Evolutionary conservation across 2,329 filamentous ascomycete species (phyloP), one percentile per base, ranked within the genome.

Genomic region (Calonectria honghensis): DNA sequence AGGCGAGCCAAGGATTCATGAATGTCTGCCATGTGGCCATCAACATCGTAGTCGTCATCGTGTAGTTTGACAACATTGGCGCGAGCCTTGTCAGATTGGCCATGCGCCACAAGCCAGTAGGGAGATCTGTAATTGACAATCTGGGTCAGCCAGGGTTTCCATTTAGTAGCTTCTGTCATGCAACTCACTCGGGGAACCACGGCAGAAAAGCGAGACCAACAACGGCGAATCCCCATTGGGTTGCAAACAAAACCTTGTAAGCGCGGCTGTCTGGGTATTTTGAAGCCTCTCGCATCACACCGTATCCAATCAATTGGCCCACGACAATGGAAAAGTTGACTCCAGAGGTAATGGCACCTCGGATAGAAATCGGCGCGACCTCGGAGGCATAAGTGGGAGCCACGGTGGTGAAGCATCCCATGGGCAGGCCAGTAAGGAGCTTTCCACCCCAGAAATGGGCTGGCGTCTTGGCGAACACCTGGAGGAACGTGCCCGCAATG

Each of bases 91-190:
- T 82, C 78, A 31, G 73, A 51, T 6, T 78, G 75, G 7, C 78
- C 80, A 50, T 83, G 81, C 2, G 82, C 80, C 3, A 84, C 76
- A 16, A 84, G 81, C 82, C 81, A 84, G 54, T 83, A 83, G 4
- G 83, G 83, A 16, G 61, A 65, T 6, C 61, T 65, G 31, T 1
- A 35, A 35, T 61, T 24, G 32, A 14, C 13, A 14, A 61, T 18
- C 4, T 9, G 7, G 1, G 57, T 61, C n/a, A 61, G 57, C 24
- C 11, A 54, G 24, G 9, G 2, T 37, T 37, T 16, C 4, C 6
- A 7, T 57, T 20, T 2, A 10, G 14, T n/a, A 24, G 32, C 31
- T 20, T 31, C 6, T 3, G 29, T 9, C 0, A n/a, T 48, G n/a
- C 3, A 4, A 65, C 61, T 13, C 77, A 82, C 79, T 85, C 83